phyloP scores from a whole-genome alignment of 176 grass and related monocot species.

The Cymbopogon citratus region DNA sequence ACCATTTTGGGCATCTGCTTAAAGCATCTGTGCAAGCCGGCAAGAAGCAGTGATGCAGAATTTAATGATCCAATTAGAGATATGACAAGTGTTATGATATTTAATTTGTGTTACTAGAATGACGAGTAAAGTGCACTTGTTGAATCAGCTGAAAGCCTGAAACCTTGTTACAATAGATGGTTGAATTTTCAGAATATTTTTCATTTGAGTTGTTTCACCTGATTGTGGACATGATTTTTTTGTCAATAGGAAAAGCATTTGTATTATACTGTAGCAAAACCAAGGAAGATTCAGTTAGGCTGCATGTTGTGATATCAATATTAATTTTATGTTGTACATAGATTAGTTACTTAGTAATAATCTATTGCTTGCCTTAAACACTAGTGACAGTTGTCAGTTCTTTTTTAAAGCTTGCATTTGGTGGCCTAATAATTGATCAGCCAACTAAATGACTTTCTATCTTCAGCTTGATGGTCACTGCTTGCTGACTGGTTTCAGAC shows the following conservation, averaged over 20 bases:
- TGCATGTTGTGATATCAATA: background rate
- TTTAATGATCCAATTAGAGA: background rate
- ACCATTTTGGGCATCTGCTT: conserved; percentile 7
- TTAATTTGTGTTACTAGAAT: background rate
- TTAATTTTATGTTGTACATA: background rate
- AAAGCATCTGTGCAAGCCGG: conserved; percentile 6
- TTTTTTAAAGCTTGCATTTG: conserved; percentile 24
- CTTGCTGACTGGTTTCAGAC: conserved; percentile 15
- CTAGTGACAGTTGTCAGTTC: background rate
- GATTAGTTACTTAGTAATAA: background rate
- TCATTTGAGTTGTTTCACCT: conserved; percentile 13
- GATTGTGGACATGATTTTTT: background rate
- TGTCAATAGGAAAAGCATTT: background rate
- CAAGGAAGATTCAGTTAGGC: background rate
- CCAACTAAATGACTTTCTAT: conserved; percentile 38
- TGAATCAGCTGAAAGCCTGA: background rate
- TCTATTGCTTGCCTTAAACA: conserved; percentile 14
- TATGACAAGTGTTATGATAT: background rate
- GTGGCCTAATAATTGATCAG: conserved; percentile 39
- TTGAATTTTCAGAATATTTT: background rate
- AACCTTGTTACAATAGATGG: background rate
- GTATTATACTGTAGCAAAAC: background rate
- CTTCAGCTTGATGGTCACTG: conserved; percentile 31
- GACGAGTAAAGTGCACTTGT: background rate
- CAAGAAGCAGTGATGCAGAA: background rate